Evolutionary conservation across 2,329 filamentous ascomycete species (phyloP), one percentile per base, ranked within the genome.

Genomic region (Neurospora crassa): DNA sequence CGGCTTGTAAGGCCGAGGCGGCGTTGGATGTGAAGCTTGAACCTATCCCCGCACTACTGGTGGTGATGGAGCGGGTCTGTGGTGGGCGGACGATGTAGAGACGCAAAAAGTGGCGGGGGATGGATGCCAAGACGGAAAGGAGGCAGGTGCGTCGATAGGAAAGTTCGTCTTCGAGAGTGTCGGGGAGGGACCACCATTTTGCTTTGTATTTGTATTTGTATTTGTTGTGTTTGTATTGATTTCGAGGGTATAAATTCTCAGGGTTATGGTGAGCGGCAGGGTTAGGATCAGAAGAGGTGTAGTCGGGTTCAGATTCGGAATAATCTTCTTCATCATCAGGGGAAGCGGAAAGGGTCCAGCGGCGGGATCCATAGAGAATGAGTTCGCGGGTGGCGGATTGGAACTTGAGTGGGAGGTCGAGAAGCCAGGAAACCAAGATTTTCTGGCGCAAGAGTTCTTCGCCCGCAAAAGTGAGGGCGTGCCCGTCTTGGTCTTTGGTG

Each of bases 401-500:
- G 70, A 93, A 84, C 77, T 87, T 88, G 29, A 84, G 78, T 0
- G 88, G 83, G 75, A 90, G 85, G 71, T 91, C 87, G 20, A 93
- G 83, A 53, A 92, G 81, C 80, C 90, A 87, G 0, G 89, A 86
- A 3, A 91, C 85, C 2, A 92, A 81, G 1, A 93, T 83, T 79
- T 91, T 92, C 79, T 94, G 90, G 1, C 92, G 87, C 42, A 91
- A 78, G 6, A 85, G 81, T 77, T 92, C 90, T 80, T 94, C 91
- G 0, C 82, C 81, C n/a, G 86, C 82, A 1, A 81, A 78, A 40
- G 78, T 81, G 67, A 83, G 77, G 71, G 73, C 70, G 10, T 69
- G 69, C 1, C 73, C 75, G 68, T 72, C 74, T 70, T 68, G 81
- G 68, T 68, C 81, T 75, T 69, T 83, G 82, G 47, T 72, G n/a